These are phyloP conservation scores for Cyamopsis tetragonoloba DNA, from an alignment of 306 rosid species.

Conservation along the genomic window DNA sequence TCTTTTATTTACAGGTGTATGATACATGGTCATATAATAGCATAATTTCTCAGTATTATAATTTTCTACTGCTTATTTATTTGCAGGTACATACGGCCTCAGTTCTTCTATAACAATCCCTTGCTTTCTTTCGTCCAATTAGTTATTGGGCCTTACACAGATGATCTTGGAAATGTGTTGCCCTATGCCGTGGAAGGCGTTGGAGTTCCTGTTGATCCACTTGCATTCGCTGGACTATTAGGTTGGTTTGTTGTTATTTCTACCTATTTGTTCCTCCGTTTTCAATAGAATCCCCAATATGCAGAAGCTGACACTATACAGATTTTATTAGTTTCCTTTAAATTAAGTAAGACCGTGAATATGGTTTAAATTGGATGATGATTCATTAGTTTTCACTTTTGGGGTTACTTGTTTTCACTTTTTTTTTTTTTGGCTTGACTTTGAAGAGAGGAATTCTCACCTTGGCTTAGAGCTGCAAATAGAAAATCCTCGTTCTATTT, in stretches of 20 bases:
- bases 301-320: neutral
- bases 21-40: neutral
- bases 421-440: too few relatives aligned
- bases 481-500: too few relatives aligned
- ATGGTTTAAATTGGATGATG: neutral
- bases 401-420: neutral
- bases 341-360: neutral
- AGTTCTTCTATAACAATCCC: constrained; percentile 86
- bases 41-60: neutral
- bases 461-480: too few relatives aligned
- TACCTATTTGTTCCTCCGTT: neutral
- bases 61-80: neutral
- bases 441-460: too few relatives aligned
- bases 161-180: constrained; percentile 91
- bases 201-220: constrained; percentile 97
- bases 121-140: constrained; percentile 78
- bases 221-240: constrained; percentile 93
- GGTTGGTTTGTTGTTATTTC: constrained; percentile 36
- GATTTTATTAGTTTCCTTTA: neutral
- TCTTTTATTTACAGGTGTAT: neutral
- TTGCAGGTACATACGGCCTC: constrained; percentile 92
- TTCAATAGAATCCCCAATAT: constrained; percentile 3
- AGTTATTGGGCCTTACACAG: constrained; percentile 86
- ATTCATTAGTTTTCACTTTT: neutral
- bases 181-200: constrained; percentile 97